Conservation (phyloP, 1,139 yeast species). For the Yamadazyma trypodendri region DNA sequence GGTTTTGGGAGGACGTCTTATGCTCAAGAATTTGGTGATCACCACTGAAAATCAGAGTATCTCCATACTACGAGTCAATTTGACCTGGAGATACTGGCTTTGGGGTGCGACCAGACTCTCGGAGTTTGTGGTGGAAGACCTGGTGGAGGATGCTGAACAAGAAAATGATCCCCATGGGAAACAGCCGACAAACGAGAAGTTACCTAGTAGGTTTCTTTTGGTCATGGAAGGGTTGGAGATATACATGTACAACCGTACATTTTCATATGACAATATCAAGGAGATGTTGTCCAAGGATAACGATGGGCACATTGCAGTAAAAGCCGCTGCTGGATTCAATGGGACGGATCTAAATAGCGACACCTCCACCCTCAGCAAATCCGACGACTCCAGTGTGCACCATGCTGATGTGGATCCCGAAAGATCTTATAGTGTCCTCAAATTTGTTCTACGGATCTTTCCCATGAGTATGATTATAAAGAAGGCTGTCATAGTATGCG, state of each 20-base stretch:
- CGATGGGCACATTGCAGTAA: too few species aligned
- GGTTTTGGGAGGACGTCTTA: constrained; percentile 76
- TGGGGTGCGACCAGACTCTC: constrained; percentile 51
- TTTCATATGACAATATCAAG: constrained; percentile 69
- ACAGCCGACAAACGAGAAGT: constrained; percentile 34
- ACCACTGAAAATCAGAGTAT: constrained; percentile 71
- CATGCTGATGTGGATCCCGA: constrained; percentile 4
- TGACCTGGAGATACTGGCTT: constrained; percentile 92
- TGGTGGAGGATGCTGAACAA: constrained; percentile 25
- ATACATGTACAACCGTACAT: constrained; percentile 74
- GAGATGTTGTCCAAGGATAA: constrained; percentile 33
- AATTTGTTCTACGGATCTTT: constrained; percentile 37
- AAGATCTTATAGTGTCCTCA: constrained; percentile 6
- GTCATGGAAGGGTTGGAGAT: constrained; percentile 76
- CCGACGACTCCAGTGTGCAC: constrained; percentile 4
- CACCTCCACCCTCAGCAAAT: constrained; percentile 4
- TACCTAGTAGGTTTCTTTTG: constrained; percentile 61
- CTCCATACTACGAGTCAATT: constrained; percentile 63
- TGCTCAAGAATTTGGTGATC: constrained; percentile 71
- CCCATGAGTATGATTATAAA: constrained; percentile 61
- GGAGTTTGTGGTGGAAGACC: constrained; percentile 27
- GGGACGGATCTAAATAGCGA: neutral
- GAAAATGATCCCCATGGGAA: neutral
- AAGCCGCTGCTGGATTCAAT: neutral
- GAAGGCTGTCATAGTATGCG: constrained; percentile 74